Evolutionary conservation across 495 filamentous ascomycete species (phyloP).

Genomic region (Xylaria castorea): DNA sequence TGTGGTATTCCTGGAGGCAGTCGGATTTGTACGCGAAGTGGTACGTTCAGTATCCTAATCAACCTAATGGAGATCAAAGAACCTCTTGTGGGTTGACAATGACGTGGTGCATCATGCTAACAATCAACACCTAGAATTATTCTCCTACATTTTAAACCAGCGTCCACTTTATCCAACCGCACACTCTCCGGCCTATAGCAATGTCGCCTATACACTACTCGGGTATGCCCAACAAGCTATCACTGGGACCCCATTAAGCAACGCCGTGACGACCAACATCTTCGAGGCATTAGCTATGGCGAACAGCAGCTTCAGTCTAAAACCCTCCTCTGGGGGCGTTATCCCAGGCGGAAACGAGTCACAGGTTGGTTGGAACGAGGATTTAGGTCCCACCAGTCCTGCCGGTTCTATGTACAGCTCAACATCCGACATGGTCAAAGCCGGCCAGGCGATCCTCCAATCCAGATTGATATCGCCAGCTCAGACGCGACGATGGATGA

Average conservation of each 20-base stretch:
- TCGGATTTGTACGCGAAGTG: conserved; percentile 13
- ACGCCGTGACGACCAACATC: conserved; percentile 39
- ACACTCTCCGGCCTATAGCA: conserved; percentile 33
- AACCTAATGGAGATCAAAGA: background rate
- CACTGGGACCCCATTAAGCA: conserved; percentile 2
- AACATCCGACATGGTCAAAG: conserved; percentile 51
- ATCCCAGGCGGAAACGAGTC: conserved; percentile 26
- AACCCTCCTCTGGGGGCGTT: conserved; percentile 7
- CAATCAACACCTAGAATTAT: background rate
- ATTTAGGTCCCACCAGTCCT: conserved; percentile 31
- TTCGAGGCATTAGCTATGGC: conserved; percentile 30
- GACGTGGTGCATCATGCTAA: background rate
- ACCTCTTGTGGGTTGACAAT: no score
- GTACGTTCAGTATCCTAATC: background rate
- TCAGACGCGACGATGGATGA: conserved; percentile 61
- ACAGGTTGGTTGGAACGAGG: conserved; percentile 20
- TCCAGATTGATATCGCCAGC: conserved; percentile 49
- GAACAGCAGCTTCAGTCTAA: conserved; percentile 29
- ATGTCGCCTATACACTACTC: conserved; percentile 37
- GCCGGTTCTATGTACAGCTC: conserved; percentile 59
- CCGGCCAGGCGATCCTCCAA: conserved; percentile 59
- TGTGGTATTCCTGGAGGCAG: background rate
- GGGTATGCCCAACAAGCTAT: conserved; percentile 35
- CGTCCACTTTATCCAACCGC: conserved; percentile 29
- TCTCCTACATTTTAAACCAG: conserved; percentile 27